Evolutionary conservation across 306 rosid species (phyloP), one percentile per base, ranked within the genome.

Genomic region (Cucumis melo): DNA sequence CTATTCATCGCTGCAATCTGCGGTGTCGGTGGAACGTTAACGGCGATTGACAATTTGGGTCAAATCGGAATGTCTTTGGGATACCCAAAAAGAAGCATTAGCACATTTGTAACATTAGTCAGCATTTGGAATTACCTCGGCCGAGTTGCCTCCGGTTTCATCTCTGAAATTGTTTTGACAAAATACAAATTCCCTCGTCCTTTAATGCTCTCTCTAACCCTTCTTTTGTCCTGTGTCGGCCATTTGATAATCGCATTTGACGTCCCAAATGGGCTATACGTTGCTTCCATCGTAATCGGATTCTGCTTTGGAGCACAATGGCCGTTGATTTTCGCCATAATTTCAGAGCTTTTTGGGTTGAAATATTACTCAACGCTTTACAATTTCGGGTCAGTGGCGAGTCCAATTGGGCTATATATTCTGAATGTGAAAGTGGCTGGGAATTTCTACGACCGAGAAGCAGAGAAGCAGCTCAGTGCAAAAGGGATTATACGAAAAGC

Each of bases 211-310:
- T 61, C 87, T 44, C 7, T 84, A 0, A 55, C 79, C 29, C 85
- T 84, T 29, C 17, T 84, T 14, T 16, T 78, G 17, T 78, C 87
- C 10, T 81, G 83, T 19, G 14, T 70, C 13, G 83, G 87, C 46
- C 74, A 84, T 59, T 72, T 84, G 48, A 78, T 84, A 9, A 84
- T 81, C 14, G 87, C 87, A 0, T 84, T 84, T 73, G 72, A 71
- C 13, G 79, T 84, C 24, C 76, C 65, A 0, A 71, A 71, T 15
- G 83, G 83, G 5, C 75, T 84, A 29, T 81, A 84, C 3, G 24
- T 53, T 2, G 87, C 83, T 8, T 78, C 87, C 0, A 17, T 84
- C 11, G 54, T 84, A 23, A 75, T 57, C 10, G 83, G 74, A 5
- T 84, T 84, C 63, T 80, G 80, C 34, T 80, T 78, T 23, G 82